Evolutionary conservation across 352 stramenopile species (phyloP), one percentile per base, ranked within the genome.

Genomic region (Pythium chondricola): DNA sequence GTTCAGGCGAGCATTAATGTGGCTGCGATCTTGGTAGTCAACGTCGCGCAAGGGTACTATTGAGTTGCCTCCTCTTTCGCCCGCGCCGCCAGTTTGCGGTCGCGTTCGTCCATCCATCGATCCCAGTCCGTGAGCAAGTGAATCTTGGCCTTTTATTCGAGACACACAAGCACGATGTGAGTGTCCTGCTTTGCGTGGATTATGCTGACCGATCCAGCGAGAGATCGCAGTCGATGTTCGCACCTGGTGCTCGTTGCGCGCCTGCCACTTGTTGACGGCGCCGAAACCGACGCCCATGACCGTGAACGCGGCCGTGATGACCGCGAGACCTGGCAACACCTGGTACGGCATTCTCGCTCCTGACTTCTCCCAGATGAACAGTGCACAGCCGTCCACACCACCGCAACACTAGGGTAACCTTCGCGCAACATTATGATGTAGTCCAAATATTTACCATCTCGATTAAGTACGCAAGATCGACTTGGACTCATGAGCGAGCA

Each of bases 321-420:
- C 69, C 58, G 72, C 73, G 55, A 93, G 72, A 42, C 74, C 81
- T 10, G 81, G 78, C 49, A 93, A 53, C 51, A 90, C 69, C 79
- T 93, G 81, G 74, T 89, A 93, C 72, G 81, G 81, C 81, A 93
- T 93, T 16, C 57, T 78, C n/a, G 6, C 48, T 38, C 27, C 6
- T 32, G 47, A 30, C 26, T 36, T 25, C 10, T 21, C 32, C 53
- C 55, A 36, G 39, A 8, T 13, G 25, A 9, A 24, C n/a, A 20
- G 26, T 32, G 42, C 32, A 6, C 21, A 20, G 43, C 35, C 24
- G 31, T 21, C 44, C 52, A 33, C 27, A 44, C 44, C 41, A 50
- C 25, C 41, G 52, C 43, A 59, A 43, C 48, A 6, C 46, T 62
- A 46, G 37, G 14, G 41, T 33, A 32, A 62, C 54, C 41, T 62